Evolutionary conservation across 768 basidiomycete genomes (phyloP), one percentile per base, ranked within the genome.

Genomic region (Rubroboletus satanas): DNA sequence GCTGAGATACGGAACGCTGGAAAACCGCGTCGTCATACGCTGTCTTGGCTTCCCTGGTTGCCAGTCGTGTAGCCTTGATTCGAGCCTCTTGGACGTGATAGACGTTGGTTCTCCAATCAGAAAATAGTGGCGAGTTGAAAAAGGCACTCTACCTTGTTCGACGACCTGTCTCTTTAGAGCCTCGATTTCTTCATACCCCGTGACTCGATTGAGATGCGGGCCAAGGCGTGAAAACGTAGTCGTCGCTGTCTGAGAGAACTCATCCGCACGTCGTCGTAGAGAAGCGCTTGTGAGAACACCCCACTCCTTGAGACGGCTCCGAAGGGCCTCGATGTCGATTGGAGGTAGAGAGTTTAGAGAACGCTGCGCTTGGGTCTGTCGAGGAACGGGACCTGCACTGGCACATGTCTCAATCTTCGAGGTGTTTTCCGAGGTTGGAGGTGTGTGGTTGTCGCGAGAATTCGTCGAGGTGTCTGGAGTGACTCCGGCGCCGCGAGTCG

Each of bases 131-230:
- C 45, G 15, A 37, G 37, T 47, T 26, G 47, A 49, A 48, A 49
- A 26, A 26, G 26, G 45, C 35, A 52, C 75, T 79, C 57, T 66
- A 95, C 97, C 96, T 77, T 90, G 87, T 45, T 83, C 80, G 39
- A 83, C 87, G 18, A 97, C 93, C 42, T 77, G 79, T 58, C 74
- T 73, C 71, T 95, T 93, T 56, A 96, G 71, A 15, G 78, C 79
- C 61, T 97, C 93, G 38, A 97, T 95, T 63, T 86, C 84, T 59
- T 88, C 88, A 62, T 99, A 99, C 0, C 97, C 97, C 9, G 95
- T 94, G 21, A 90, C 83, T 56, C 82, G 84, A 66, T 95, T 98
- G 54, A 98, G 74, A 63, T 89, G 82, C 26, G 79, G 73, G 11
- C 93, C 94, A 3, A 96, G 77, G 62, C 84, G 79, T 41, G 85